Evolutionary conservation across 495 filamentous ascomycete species (phyloP), one percentile per base, ranked within the genome.

Genomic region (Neurospora sublineolata): DNA sequence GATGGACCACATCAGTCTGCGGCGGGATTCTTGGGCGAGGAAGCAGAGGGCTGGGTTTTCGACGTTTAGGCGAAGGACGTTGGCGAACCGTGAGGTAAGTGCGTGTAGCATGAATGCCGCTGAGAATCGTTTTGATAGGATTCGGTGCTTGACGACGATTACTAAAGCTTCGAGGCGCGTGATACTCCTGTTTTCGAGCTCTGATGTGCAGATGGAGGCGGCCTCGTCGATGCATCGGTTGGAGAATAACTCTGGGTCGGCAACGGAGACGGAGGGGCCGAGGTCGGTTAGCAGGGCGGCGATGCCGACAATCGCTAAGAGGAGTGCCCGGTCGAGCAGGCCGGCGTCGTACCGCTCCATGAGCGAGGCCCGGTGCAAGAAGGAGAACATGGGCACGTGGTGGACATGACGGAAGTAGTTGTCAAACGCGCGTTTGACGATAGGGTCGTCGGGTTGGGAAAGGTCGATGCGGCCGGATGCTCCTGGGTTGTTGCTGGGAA

Each of bases 341-440:
- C 82, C 83, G n/a, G 83, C 80, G 70, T 85, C 80, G 73, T 83
- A 85, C 0, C 82, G 80, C 40, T 86, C 82, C 84, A 85, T 85
- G 23, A 85, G 81, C 0, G 83, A 86, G 1, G 84, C 83, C 2
- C 83, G 83, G 71, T 85, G 84, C 42, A 86, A 74, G 67, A 86
- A 86, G 37, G 82, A 80, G 75, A 84, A 85, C 73, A 83, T 81
- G 68, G 83, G 82, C 70, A 86, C 79, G 69, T 85, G 84, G 74
- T 86, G 83, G 46, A 86, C 79, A 46, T 85, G 80, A 12, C 81
- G 80, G 76, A 86, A 86, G 76, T 83, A 86, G 70, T 77, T 79
- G 72, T 81, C 82, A 68, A 86, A 84, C 23, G 81, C 83, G 27
- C 78, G 78, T 40, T 80, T 76, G 36, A 80, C 82, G 3, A 85